A percentile compares a stretch with the other conserved stretches of the same genome.
These are phyloP conservation scores for Emiliania huxleyi DNA, from an alignment of 78 protist genomes.

Conservation along the genomic window DNA sequence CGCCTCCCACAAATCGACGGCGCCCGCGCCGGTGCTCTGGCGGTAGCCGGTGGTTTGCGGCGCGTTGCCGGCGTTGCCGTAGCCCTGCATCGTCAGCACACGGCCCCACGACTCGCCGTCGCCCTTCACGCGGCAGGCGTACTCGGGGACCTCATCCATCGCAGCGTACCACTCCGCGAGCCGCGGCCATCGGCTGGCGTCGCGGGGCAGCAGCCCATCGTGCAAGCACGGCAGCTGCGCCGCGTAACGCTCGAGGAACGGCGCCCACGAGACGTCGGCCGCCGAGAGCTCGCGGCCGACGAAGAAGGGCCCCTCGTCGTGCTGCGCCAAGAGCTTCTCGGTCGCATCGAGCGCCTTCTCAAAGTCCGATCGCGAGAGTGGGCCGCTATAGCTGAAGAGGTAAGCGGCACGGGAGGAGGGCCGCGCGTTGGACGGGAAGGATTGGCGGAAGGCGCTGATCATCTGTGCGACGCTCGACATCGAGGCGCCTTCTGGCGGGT, in stretches of 20 bases:
- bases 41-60: neutral
- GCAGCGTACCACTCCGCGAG: neutral
- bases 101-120: neutral
- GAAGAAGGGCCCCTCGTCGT: neutral
- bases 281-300: neutral
- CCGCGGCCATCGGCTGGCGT: neutral
- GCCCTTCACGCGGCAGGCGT: neutral
- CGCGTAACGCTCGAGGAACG: constrained; percentile 25
- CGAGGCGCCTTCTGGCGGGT: neutral
- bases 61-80: neutral
- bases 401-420: constrained; percentile 12
- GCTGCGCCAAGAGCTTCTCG: neutral
- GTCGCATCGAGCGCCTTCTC: neutral
- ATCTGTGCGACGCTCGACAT: neutral
- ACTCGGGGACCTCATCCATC: neutral
- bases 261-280: constrained; percentile 12
- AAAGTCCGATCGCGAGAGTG: neutral
- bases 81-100: neutral
- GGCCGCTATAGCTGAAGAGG: neutral
- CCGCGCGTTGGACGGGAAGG: neutral
- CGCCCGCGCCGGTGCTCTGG: neutral
- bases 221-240: constrained; percentile 5
- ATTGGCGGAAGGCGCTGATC: neutral
- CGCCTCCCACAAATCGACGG: neutral
- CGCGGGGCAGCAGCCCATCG: neutral